Conservation (phyloP, 495 filamentous ascomycete genomes). For the Trichoderma parareesei region DNA sequence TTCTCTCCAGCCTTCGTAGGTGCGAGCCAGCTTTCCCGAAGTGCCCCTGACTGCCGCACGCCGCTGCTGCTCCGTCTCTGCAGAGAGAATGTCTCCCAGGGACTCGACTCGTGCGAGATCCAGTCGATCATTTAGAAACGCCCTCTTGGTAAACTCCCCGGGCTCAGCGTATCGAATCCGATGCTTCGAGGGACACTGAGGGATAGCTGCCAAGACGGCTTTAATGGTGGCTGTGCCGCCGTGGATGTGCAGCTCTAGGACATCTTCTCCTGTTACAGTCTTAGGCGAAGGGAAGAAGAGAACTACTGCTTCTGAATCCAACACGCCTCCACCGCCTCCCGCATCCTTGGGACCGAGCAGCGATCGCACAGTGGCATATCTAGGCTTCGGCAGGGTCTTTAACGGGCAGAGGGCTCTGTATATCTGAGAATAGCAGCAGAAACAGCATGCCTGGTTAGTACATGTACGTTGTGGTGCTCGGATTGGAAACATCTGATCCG, state of each 20-base stretch:
- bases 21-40: constrained; percentile 58
- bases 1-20: constrained; percentile 79
- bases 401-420: constrained; percentile 69
- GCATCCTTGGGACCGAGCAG: constrained; percentile 46
- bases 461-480: not conserved
- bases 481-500: not conserved
- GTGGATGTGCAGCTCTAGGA: constrained; percentile 89
- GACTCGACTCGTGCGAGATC: constrained; percentile 93
- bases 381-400: constrained; percentile 55
- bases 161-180: constrained; percentile 85
- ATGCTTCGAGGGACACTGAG: constrained; percentile 27
- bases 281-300: constrained; percentile 81
- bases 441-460: constrained; percentile 6
- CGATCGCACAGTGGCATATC: constrained; percentile 68
- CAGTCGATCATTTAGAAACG: constrained; percentile 79
- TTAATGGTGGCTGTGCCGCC: constrained; percentile 85
- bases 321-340: constrained; percentile 31
- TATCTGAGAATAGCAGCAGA: constrained; percentile 44
- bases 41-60: constrained; percentile 74
- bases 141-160: constrained; percentile 89
- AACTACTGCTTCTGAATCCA: constrained; percentile 76
- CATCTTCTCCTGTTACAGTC: constrained; percentile 85
- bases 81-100: constrained; percentile 73
- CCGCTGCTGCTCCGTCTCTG: constrained; percentile 90
- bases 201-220: constrained; percentile 73